These are phyloP conservation scores for Mimosa pudica DNA, from an alignment of 306 rosid genomes.

Conservation along the genomic window DNA sequence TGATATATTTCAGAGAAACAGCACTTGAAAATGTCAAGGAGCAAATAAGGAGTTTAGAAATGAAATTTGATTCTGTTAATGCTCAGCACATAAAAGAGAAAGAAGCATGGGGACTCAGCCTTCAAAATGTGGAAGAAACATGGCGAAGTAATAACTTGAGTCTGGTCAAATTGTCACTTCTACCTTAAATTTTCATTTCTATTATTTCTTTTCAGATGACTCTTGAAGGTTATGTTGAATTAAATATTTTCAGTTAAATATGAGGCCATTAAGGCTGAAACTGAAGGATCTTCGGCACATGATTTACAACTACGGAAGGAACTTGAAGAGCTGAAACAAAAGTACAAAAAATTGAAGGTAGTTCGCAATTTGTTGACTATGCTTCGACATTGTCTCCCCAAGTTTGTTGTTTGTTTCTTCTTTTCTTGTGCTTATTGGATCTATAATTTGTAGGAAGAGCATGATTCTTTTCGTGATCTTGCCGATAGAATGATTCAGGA, in stretches of 20 bases:
- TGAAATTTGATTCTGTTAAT: constrained; percentile 67
- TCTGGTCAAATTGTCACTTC: constrained; percentile 35
- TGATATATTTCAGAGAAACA: constrained; percentile 63
- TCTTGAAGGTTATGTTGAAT: constrained; percentile 32
- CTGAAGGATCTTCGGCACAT: constrained; percentile 66
- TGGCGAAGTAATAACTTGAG: constrained; percentile 72
- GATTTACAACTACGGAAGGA: constrained; percentile 61
- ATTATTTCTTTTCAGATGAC: constrained; percentile 25
- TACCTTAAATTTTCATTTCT: constrained; percentile 30
- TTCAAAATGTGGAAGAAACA: constrained; percentile 86
- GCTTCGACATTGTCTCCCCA: constrained; percentile 25
- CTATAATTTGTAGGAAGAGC: constrained; percentile 71
- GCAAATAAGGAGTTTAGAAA: constrained; percentile 72
- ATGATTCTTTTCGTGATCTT: constrained; percentile 83
- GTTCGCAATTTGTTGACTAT: constrained; percentile 24
- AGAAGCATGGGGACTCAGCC: constrained; percentile 87
- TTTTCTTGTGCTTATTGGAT: constrained; percentile 38
- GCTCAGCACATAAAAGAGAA: constrained; percentile 71
- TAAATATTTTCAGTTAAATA: constrained; percentile 70
- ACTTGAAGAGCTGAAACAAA: constrained; percentile 75
- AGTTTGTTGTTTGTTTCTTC: constrained; percentile 9
- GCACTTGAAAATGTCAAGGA: constrained; percentile 60
- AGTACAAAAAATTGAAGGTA: constrained; percentile 79
- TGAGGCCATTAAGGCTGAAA: constrained; percentile 79
- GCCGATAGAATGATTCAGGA: constrained; percentile 93